A percentile compares a stretch with the other conserved stretches of the same genome.
Evolutionary conservation across 2,329 filamentous ascomycete genomes (phyloP).

Genomic region (Hirsutella thompsonii): DNA sequence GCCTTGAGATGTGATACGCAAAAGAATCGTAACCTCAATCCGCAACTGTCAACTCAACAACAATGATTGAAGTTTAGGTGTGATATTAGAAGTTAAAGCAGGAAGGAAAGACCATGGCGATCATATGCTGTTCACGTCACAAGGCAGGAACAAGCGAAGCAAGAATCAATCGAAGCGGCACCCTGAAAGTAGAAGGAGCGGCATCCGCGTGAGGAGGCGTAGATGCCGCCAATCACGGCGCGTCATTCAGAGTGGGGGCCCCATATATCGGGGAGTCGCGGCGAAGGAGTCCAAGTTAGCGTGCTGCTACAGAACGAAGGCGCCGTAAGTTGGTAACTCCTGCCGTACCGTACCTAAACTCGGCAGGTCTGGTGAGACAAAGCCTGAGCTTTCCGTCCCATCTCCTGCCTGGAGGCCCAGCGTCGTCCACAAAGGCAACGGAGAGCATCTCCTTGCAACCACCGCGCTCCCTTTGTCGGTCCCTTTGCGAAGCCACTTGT

Average conservation of each 20-base stretch:
- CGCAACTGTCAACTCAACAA: no score
- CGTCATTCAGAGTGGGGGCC: conserved; percentile 3
- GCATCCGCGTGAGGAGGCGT: background rate
- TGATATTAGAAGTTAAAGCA: no score
- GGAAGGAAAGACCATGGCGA: no score
- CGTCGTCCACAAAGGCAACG: background rate
- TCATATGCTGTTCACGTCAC: no score
- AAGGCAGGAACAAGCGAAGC: no score
- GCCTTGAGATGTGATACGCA: no score
- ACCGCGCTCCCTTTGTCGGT: background rate
- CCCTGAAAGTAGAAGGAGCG: background rate
- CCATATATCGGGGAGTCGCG: background rate
- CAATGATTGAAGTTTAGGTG: no score
- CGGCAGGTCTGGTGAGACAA: no score
- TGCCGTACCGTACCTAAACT: no score
- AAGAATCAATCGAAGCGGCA: background rate
- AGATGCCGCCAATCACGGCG: conserved; percentile 9
- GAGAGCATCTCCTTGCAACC: background rate
- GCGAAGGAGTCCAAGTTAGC: background rate
- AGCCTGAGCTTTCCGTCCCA: no score
- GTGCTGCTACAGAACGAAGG: background rate
- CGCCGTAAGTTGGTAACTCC: no score
- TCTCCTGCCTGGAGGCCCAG: background rate
- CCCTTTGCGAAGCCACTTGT: background rate
- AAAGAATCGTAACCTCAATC: no score